Evolutionary conservation across 768 basidiomycete species (phyloP).

Genomic region (Hemileccinum impolitum): DNA sequence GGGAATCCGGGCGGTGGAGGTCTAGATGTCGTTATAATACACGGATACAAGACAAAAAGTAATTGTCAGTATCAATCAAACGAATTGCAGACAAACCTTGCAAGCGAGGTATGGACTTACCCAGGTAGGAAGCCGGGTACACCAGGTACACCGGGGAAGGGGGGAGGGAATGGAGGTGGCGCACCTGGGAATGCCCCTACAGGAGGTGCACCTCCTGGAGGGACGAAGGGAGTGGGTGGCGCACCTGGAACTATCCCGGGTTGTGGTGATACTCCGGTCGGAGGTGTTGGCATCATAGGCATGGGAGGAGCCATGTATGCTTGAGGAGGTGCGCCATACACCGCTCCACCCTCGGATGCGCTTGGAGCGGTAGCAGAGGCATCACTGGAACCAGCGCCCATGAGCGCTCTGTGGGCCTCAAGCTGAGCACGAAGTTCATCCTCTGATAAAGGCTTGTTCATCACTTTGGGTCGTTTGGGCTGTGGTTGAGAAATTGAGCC

Average conservation of each 20-base stretch:
- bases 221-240: conserved; percentile 40
- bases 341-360: conserved; percentile 42
- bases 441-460: conserved; percentile 74
- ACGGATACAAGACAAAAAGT: conserved; percentile 3
- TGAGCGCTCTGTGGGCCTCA: conserved; percentile 86
- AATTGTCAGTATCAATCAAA: conserved; percentile 20
- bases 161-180: conserved; percentile 37
- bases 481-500: conserved; percentile 81
- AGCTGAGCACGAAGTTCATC: conserved; percentile 84
- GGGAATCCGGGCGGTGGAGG: conserved; percentile 55
- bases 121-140: conserved; percentile 55
- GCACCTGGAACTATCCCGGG: conserved; percentile 42
- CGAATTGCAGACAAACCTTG: conserved; percentile 14
- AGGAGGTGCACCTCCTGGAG: conserved; percentile 35
- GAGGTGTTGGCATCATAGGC: conserved; percentile 24
- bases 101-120: conserved; percentile 35
- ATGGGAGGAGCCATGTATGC: conserved; percentile 52
- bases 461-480: conserved; percentile 76
- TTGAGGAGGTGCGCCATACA: conserved; percentile 74
- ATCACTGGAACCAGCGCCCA: conserved; percentile 57
- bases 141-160: conserved; percentile 43
- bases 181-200: conserved; percentile 37
- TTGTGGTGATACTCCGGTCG: conserved; percentile 35
- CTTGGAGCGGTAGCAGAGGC: conserved; percentile 35
- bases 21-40: conserved; percentile 27